Evolutionary conservation across 768 basidiomycete genomes (phyloP).

Genomic region (Roridomyces roridus): DNA sequence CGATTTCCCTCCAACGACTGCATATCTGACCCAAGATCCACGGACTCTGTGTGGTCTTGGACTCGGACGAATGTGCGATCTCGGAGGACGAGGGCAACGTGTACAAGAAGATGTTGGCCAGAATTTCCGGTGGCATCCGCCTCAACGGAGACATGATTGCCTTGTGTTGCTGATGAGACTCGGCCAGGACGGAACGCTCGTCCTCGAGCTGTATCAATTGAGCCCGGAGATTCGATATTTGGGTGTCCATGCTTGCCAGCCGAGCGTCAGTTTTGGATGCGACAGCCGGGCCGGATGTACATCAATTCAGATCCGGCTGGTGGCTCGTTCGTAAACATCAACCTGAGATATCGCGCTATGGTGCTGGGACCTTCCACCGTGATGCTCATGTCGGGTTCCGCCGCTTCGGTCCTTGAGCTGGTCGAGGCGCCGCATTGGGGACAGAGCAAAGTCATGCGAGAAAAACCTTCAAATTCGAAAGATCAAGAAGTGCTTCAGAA

Average conservation of each 20-base stretch:
- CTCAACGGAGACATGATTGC: no score
- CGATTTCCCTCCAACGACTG: neutral
- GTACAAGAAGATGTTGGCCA: conserved; percentile 3
- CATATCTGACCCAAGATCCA: neutral
- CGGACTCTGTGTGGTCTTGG: neutral
- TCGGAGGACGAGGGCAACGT: neutral
- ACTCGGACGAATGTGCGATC: neutral
- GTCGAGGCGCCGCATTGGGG: no score
- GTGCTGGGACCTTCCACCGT: no score
- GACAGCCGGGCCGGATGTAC: neutral
- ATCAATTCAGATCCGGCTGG: neutral
- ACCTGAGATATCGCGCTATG: no score
- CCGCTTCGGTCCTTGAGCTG: neutral
- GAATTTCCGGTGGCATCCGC: conserved; percentile 6
- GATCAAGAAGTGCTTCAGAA: no score
- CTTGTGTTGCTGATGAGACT: no score
- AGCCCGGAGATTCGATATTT: neutral
- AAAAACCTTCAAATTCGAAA: neutral
- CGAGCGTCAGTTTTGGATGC: neutral
- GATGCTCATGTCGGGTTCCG: no score
- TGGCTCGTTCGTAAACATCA: neutral
- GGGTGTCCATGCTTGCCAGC: neutral
- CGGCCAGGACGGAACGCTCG: no score
- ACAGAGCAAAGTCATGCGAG: neutral
- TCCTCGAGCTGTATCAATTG: no score